phyloP scores from a whole-genome alignment of 306 rosid species.

The Carpinus viminea region DNA sequence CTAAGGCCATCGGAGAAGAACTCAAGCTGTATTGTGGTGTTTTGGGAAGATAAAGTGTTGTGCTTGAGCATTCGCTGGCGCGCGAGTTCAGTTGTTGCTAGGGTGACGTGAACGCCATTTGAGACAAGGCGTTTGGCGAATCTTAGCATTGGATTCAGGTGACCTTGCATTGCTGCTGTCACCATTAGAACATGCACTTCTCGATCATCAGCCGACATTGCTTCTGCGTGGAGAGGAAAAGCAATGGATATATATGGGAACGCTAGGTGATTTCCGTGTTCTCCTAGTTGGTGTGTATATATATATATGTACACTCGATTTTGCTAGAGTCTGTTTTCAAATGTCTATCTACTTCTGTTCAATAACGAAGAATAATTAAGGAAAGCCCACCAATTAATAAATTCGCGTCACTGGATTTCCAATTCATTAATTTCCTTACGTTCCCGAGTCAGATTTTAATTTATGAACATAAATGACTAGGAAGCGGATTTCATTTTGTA shows the following conservation, averaged over 20 bases:
- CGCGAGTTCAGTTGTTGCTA: conserved; percentile 41
- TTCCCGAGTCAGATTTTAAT: too few species aligned
- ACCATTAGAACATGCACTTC: conserved; percentile 44
- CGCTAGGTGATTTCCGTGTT: too few species aligned
- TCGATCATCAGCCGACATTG: conserved; percentile 16
- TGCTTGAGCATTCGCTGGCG: conserved; percentile 30
- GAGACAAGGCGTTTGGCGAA: conserved; percentile 41
- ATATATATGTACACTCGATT: too few species aligned
- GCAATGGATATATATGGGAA: too few species aligned
- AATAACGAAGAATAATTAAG: too few species aligned
- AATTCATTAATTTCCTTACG: too few species aligned
- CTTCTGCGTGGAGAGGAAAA: background rate
- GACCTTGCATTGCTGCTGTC: conserved; percentile 51
- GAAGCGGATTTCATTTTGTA: too few species aligned
- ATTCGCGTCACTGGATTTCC: too few species aligned
- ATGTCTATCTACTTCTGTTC: too few species aligned
- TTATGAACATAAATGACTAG: too few species aligned
- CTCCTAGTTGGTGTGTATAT: too few species aligned
- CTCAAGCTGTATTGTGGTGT: conserved; percentile 27
- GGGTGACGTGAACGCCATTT: conserved; percentile 46
- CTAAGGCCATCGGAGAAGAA: conserved; percentile 60
- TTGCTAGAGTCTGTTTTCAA: too few species aligned
- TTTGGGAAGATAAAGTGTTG: background rate
- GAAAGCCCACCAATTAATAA: background rate
- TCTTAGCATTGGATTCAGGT: conserved; percentile 53